Evolutionary conservation across 164 flowering plant species (phyloP).

Genomic region (Amborella trichopoda): DNA sequence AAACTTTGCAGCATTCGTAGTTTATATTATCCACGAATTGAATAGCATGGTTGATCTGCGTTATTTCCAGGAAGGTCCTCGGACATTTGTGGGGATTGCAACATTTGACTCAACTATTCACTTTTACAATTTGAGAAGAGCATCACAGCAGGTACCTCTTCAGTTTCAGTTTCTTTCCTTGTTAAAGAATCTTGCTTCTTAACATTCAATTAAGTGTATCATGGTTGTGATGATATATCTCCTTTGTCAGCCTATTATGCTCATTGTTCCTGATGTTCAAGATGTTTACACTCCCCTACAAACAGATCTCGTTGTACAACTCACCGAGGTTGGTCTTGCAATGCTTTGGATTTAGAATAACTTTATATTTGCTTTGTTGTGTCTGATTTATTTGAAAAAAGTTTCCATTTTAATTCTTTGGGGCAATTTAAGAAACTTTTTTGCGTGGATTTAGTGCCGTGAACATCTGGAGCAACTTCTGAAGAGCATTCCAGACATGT

Average conservation of each 20-base stretch:
- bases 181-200: too few relatives aligned
- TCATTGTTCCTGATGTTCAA: constrained; percentile 93
- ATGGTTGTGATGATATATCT: too few relatives aligned
- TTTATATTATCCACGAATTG: too few relatives aligned
- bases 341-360: background rate
- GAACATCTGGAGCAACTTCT: constrained; percentile 82
- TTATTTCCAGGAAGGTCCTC: constrained; percentile 95
- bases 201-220: too few relatives aligned
- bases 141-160: constrained; percentile 65
- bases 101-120: constrained; percentile 95
- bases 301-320: constrained; percentile 84
- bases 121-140: constrained; percentile 90
- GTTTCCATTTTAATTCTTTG: too few relatives aligned
- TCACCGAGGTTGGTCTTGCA: constrained; percentile 60
- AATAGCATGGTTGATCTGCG: too few relatives aligned
- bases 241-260: constrained; percentile 99
- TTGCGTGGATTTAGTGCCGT: constrained; percentile 52
- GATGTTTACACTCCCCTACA: constrained; percentile 98
- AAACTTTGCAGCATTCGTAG: too few relatives aligned
- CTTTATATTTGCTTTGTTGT: background rate
- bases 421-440: background rate
- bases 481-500: constrained; percentile 91
- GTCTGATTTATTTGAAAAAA: background rate
- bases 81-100: constrained; percentile 93
- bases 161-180: background rate